Percentiles rank a stretch among this genome's conserved stretches.
These are phyloP conservation scores for Claviceps sorghi DNA, from an alignment of 2,329 filamentous ascomycete genomes.

Conservation along the genomic window DNA sequence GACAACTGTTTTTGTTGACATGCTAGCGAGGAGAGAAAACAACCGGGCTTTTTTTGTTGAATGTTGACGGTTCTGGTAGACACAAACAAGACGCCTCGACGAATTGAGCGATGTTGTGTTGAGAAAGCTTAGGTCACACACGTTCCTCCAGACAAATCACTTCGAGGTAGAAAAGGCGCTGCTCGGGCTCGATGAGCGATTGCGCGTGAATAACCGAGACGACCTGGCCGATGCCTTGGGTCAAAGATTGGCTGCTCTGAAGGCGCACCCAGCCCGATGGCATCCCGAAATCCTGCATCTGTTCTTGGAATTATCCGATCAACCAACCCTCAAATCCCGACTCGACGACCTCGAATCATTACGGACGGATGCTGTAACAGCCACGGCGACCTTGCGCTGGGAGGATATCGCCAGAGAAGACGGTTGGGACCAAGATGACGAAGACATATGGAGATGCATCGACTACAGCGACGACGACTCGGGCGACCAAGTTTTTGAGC, in stretches of 20 bases:
- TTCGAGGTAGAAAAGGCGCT: constrained; percentile 55
- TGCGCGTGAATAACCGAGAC: constrained; percentile 66
- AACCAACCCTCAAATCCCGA: constrained; percentile 56
- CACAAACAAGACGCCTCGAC: constrained; percentile 24
- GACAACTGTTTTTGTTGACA: neutral
- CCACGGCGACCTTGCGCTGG: constrained; percentile 50
- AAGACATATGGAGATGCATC: constrained; percentile 55
- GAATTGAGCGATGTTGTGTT: constrained; percentile 33
- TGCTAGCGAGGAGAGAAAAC: neutral
- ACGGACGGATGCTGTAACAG: constrained; percentile 24
- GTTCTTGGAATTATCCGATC: constrained; percentile 66
- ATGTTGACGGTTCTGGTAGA: constrained; percentile 9
- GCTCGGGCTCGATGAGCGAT: constrained; percentile 70
- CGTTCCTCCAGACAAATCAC: constrained; percentile 54
- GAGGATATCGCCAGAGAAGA: constrained; percentile 65
- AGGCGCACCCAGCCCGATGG: constrained; percentile 41
- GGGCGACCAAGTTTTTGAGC: constrained; percentile 28
- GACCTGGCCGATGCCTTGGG: constrained; percentile 59
- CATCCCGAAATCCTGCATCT: constrained; percentile 68
- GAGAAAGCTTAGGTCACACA: constrained; percentile 37
- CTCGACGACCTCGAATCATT: constrained; percentile 48
- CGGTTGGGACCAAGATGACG: constrained; percentile 52
- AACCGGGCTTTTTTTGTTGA: too few species aligned
- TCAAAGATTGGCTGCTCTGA: constrained; percentile 43
- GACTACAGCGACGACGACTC: constrained; percentile 55